phyloP scores from a whole-genome alignment of 2,329 filamentous ascomycete species.

The Stemphylium lycopersici region DNA sequence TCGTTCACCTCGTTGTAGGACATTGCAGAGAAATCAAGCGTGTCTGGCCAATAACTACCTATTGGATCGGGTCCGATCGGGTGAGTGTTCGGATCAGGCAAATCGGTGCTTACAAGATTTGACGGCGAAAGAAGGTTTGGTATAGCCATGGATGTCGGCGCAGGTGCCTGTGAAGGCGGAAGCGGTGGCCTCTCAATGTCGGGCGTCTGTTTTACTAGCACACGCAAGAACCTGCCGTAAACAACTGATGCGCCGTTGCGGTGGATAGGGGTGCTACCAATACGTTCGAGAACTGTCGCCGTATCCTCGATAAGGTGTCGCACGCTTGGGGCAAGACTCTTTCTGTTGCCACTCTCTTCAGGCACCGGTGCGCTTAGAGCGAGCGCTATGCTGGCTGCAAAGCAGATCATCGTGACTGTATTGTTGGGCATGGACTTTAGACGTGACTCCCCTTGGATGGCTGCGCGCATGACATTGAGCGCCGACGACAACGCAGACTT shows the following conservation, averaged over 20 bases:
- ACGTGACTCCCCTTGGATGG: slow-evolving; percentile 72
- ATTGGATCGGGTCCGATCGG: slow-evolving; percentile 19
- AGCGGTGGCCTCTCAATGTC: slow-evolving; percentile 12
- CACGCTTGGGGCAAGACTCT: slow-evolving; percentile 44
- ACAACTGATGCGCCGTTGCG: slow-evolving; percentile 69
- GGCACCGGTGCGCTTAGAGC: slow-evolving; percentile 52
- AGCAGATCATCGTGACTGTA: slow-evolving; percentile 79
- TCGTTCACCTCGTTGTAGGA: slow-evolving; percentile 72
- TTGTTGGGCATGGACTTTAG: slow-evolving; percentile 80
- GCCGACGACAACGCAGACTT: slow-evolving; percentile 73
- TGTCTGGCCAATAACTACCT: slow-evolving; percentile 30
- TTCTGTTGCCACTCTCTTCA: slow-evolving; percentile 24
- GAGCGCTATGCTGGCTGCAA: slow-evolving; percentile 61
- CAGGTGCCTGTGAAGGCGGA: slow-evolving; percentile 4
- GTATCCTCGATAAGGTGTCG: slow-evolving; percentile 64
- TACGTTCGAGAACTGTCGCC: slow-evolving; percentile 70
- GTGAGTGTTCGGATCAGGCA: slow-evolving; percentile 8
- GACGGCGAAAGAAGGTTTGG: slow-evolving; percentile 15
- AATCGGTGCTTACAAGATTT: slow-evolving; percentile 4
- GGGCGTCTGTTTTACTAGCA: slow-evolving; percentile 45
- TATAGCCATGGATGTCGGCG: slow-evolving; percentile 17
- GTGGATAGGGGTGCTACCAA: slow-evolving; percentile 69
- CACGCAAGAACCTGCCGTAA: slow-evolving; percentile 63
- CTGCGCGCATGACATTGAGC: slow-evolving; percentile 75
- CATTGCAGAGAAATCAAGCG: slow-evolving; percentile 70